These are phyloP conservation scores for Tillandsia leiboldiana DNA, from an alignment of 176 grass and related monocot genomes.

Conservation along the genomic window DNA sequence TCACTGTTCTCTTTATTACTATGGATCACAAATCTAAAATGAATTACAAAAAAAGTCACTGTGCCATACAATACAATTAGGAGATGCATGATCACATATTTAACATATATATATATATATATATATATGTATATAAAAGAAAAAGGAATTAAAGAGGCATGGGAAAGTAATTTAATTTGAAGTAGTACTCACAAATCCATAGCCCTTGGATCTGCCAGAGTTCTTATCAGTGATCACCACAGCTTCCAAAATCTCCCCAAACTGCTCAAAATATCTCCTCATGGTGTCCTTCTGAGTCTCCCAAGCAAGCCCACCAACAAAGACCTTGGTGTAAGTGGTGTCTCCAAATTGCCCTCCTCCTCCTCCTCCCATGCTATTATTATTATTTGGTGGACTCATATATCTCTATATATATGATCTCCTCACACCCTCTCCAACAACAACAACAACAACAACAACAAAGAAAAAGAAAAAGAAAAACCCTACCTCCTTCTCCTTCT, in stretches of 20 bases:
- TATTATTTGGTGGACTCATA: conserved; percentile 50
- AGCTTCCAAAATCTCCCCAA: conserved; percentile 93
- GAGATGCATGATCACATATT: too few relatives aligned
- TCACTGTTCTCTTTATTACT: too few relatives aligned
- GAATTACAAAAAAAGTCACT: too few relatives aligned
- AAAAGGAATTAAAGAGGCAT: not conserved
- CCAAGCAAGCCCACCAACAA: conserved; percentile 93
- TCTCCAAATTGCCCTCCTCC: conserved; percentile 81
- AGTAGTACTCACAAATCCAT: conserved; percentile 74
- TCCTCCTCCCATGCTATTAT: too few relatives aligned
- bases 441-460: conserved; percentile 27
- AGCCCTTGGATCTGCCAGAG: conserved; percentile 97
- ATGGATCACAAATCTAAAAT: too few relatives aligned
- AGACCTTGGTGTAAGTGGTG: conserved; percentile 97
- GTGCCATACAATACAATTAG: too few relatives aligned
- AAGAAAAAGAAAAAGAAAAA: too few relatives aligned
- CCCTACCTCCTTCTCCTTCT: not conserved
- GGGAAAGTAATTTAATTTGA: not conserved
- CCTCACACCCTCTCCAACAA: conserved; percentile 19
- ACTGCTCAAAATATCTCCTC: conserved; percentile 97
- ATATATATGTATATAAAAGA: not conserved
- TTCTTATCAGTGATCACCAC: conserved; percentile 99
- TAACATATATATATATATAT: not conserved
- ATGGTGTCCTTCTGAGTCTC: conserved; percentile 96
- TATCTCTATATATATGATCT: not conserved